phyloP scores from a whole-genome alignment of 2,329 filamentous ascomycete species.

The Alternaria angustiovoidea region DNA sequence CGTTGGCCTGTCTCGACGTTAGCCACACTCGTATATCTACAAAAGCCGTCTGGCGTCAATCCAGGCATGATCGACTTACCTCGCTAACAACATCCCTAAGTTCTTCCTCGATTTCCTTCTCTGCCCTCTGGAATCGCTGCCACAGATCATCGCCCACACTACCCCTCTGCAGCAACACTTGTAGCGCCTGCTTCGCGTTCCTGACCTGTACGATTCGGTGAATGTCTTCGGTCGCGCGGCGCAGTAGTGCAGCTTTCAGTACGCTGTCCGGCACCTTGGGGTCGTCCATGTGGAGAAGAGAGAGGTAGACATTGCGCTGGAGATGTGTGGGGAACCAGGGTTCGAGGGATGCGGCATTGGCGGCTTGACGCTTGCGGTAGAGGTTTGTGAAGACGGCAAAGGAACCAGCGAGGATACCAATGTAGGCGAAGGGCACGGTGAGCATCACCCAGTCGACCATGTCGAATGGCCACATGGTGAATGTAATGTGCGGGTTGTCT shows the following conservation, averaged over 20 bases:
- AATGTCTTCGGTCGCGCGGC: slow-evolving; percentile 92
- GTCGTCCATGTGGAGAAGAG: slow-evolving; percentile 83
- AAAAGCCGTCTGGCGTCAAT: not conserved
- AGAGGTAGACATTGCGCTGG: slow-evolving; percentile 93
- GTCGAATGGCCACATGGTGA: slow-evolving; percentile 48
- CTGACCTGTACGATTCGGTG: slow-evolving; percentile 88
- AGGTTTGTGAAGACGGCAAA: slow-evolving; percentile 91
- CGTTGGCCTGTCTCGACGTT: slow-evolving; percentile 75
- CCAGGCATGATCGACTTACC: slow-evolving; percentile 61
- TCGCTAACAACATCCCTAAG: slow-evolving; percentile 92
- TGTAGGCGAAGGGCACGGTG: slow-evolving; percentile 85
- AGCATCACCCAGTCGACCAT: slow-evolving; percentile 84
- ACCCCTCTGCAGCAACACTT: slow-evolving; percentile 82
- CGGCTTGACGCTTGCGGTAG: slow-evolving; percentile 89
- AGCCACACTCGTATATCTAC: not conserved
- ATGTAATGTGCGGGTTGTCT: slow-evolving; percentile 14
- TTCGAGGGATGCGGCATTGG: slow-evolving; percentile 80
- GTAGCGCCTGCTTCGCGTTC: slow-evolving; percentile 86
- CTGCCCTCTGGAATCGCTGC: slow-evolving; percentile 88
- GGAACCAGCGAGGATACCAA: slow-evolving; percentile 85
- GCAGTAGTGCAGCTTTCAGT: slow-evolving; percentile 84
- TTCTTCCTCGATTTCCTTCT: slow-evolving; percentile 98
- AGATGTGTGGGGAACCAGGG: slow-evolving; percentile 94
- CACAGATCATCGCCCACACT: slow-evolving; percentile 96
- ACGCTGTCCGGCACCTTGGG: slow-evolving; percentile 80